phyloP scores from a whole-genome alignment of 2,329 filamentous ascomycete species.

The Colletotrichum orbiculare region DNA sequence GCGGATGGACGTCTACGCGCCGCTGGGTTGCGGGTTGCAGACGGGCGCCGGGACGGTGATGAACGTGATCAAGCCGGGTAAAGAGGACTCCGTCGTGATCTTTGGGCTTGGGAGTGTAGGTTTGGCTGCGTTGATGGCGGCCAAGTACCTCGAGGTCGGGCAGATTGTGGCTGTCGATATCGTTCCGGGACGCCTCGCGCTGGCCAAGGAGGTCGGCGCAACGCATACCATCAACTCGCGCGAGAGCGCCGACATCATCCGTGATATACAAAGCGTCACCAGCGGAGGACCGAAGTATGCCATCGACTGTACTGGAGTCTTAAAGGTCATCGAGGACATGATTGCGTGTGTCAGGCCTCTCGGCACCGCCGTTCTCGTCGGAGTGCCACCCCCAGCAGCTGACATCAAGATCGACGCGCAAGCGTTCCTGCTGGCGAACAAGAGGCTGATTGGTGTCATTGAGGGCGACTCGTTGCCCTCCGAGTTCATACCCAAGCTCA shows the following conservation, averaged over 20 bases:
- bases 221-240: slow-evolving; percentile 97
- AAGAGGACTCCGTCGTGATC: slow-evolving; percentile 88
- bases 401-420: slow-evolving; percentile 29
- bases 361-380: slow-evolving; percentile 21
- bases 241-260: slow-evolving; percentile 81
- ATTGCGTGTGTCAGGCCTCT: slow-evolving; percentile 15
- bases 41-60: slow-evolving; percentile 96
- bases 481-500: slow-evolving; percentile 21
- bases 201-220: slow-evolving; percentile 92
- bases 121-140: slow-evolving; percentile 90
- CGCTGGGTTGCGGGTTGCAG: slow-evolving; percentile 97
- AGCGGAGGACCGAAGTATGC: slow-evolving; percentile 98
- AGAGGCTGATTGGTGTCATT: slow-evolving; percentile 18
- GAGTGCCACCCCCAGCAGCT: slow-evolving; percentile 22
- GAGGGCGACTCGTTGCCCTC: slow-evolving; percentile 23
- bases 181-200: slow-evolving; percentile 90
- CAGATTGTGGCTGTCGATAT: slow-evolving; percentile 81
- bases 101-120: slow-evolving; percentile 98
- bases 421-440: slow-evolving; percentile 22
- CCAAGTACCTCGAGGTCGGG: slow-evolving; percentile 82
- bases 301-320: slow-evolving; percentile 98
- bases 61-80: slow-evolving; percentile 91
- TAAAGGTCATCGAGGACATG: slow-evolving; percentile 76
- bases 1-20: slow-evolving; percentile 68
- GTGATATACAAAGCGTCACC: slow-evolving; percentile 95